Conservation (phyloP, 2,329 filamentous ascomycete genomes). For the Trichophyton simii region DNA sequence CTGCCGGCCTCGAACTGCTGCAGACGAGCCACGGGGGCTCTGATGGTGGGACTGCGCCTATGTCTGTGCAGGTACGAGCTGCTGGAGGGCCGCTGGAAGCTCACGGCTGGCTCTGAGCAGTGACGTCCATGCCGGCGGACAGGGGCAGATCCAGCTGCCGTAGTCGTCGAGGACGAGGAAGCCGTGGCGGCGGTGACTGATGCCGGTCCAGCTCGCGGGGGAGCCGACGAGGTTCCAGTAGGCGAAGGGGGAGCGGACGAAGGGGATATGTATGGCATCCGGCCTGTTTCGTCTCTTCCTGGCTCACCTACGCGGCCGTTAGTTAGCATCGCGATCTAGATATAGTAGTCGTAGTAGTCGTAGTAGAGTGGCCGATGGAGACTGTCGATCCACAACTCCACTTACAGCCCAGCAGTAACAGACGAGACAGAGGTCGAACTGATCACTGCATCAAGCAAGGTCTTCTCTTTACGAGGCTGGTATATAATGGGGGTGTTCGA, state of each 20-base stretch:
- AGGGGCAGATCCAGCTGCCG: slow-evolving; percentile 28
- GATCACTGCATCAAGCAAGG: slow-evolving; percentile 1
- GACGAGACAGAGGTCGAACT: background rate
- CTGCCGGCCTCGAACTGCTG: background rate
- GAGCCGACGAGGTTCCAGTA: background rate
- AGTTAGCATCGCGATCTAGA: too few relatives aligned
- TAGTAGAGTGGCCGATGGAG: background rate
- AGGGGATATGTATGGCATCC: slow-evolving; percentile 41
- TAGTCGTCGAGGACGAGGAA: background rate
- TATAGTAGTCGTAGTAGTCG: too few relatives aligned
- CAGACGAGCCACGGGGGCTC: slow-evolving; percentile 20
- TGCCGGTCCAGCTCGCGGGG: too few relatives aligned
- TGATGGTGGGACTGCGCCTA: slow-evolving; percentile 44
- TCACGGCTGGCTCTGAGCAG: slow-evolving; percentile 12
- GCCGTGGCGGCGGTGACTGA: background rate
- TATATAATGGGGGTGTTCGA: background rate
- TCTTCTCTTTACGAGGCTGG: background rate
- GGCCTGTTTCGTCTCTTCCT: slow-evolving; percentile 17
- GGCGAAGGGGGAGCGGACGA: slow-evolving; percentile 43
- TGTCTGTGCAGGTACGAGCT: slow-evolving; percentile 51
- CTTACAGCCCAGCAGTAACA: background rate
- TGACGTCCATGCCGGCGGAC: slow-evolving; percentile 11
- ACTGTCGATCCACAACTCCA: background rate
- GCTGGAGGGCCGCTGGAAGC: slow-evolving; percentile 38
- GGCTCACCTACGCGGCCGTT: background rate